Base-by-base conservation (phyloP, 352 stramenopile species). In the Globisporangium recalcitrans region DNA sequence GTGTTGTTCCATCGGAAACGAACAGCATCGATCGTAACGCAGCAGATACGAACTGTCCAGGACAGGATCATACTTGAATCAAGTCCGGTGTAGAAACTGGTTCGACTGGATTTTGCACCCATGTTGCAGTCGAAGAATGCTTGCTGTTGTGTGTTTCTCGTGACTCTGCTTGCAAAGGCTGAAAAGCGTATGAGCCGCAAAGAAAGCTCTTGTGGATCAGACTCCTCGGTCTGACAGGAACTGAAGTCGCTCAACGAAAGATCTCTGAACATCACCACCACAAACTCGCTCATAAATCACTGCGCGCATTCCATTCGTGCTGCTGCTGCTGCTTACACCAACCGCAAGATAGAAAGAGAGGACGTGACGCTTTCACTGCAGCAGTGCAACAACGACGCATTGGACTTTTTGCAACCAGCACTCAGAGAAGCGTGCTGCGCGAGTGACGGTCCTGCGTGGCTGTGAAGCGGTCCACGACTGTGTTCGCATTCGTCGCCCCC, bases 381-480 rank as follows among this genome's bases (percentile, higher is more conserved):
- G n/a, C 11, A 5, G 11, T 40, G 14, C 47, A 21, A 16, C 7
- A 24, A 31, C 40, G 16, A 55, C 5, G 36, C n/a, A 2, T 22
- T 36, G 7, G 21, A 63, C 49, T 55, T 36, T 44, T 40, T 4
- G 8, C 21, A 11, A 52, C 24, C 24, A 27, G 21, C 32, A 48
- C 55, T 76, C 32, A 87, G 8, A 87, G 60, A 49, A 85, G 27
- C 19, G 77, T 87, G 26, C 80, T 75, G 32, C 78, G 85, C 51
- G 82, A 68, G 59, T 84, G 78, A 21, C 82, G 83, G n/a, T 91
- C 84, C 51, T 90, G 82, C 26, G 82, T 88, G 34, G 72, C 65
- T 1, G 80, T 67, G 67, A 96, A 93, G 51, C 85, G 85, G 60
- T 93, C 81, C 29, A 93, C 78, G 22, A 96, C 71, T 4, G 82